These are phyloP conservation scores for Colletotrichum kahawae DNA, from an alignment of 2,329 filamentous ascomycete species.

Conservation along the genomic window DNA sequence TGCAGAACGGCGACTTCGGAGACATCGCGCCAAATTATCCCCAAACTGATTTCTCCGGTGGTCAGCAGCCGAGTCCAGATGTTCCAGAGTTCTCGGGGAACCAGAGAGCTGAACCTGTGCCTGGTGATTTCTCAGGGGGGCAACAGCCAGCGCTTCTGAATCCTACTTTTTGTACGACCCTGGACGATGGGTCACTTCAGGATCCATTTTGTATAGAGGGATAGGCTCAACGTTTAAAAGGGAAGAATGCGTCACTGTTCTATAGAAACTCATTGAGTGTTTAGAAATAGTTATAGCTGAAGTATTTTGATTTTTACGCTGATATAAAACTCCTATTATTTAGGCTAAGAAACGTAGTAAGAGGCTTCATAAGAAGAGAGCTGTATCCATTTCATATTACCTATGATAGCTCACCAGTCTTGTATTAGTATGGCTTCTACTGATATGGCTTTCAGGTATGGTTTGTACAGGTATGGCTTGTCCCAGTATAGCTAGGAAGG, in stretches of 20 bases:
- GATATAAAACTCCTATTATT: no score
- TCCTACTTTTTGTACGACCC: neutral
- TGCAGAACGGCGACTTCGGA: neutral
- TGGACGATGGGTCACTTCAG: neutral
- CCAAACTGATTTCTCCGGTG: neutral
- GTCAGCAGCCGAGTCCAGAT: neutral
- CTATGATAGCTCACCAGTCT: no score
- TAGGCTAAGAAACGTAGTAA: no score
- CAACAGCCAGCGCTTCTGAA: neutral
- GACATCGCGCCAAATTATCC: neutral
- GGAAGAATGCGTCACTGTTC: neutral
- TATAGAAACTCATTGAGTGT: no score
- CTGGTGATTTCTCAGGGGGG: neutral
- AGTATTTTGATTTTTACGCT: no score
- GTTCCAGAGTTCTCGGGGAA: neutral
- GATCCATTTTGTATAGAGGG: neutral
- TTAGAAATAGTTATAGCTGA: no score
- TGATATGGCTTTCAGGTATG: neutral
- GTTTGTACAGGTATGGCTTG: neutral
- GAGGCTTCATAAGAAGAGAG: no score
- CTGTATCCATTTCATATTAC: no score
- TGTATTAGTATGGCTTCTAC: no score
- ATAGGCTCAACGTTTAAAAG: neutral
- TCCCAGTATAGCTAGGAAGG: no score
- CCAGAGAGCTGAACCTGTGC: neutral